Evolutionary conservation across 768 basidiomycete species (phyloP), one percentile per base, ranked within the genome.

Genomic region (Panaeolus papilionaceus): DNA sequence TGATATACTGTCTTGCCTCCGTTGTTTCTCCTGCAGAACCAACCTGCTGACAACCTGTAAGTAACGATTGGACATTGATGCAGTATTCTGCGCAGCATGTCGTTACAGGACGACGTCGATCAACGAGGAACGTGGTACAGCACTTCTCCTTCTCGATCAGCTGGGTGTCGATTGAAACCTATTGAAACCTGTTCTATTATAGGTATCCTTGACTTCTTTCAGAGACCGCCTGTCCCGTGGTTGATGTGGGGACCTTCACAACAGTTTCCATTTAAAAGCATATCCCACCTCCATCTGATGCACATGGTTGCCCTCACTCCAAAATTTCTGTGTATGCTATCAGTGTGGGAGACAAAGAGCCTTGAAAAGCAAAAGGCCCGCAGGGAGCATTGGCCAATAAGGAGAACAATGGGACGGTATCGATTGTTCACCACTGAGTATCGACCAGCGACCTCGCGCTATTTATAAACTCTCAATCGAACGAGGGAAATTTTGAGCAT

Each of bases 171-270:
- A 49, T 26, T 49, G 14, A 49, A 26, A 49, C 1, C 44, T 45
- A 45, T 45, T 45, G 12, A 45, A 23, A 51, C 6, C 49, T 51
- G 54, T 33, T 26, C 54, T 58, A 58, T 58, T 28, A 58, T 58
- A 37, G n/a, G 28, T n/a, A 28, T 8, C 11, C 14, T 37, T 28
- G 12, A 23, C 9, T 33, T 33, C 28, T 16, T 33, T 5, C 11
- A 28, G 11, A 58, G 33, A 58, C 26, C 14, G 26, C 54, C 28
- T 37, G 54, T 58, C 54, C 14, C 33, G 54, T 58, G 54, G 23
- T 20, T 49, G 47, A 49, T 49, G 47, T 49, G 47, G 47, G 23
- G 7, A 49, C 20, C 47, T 44, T 26, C 47, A 23, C 47, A 49
- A 20, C 47, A 49, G 9, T 23, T 49, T 49, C 47, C 47, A 18